A percentile compares a stretch with the other conserved stretches of the same genome.
phyloP scores from a whole-genome alignment of 2,329 filamentous ascomycete genomes.

The Salinomyces thailandicus region DNA sequence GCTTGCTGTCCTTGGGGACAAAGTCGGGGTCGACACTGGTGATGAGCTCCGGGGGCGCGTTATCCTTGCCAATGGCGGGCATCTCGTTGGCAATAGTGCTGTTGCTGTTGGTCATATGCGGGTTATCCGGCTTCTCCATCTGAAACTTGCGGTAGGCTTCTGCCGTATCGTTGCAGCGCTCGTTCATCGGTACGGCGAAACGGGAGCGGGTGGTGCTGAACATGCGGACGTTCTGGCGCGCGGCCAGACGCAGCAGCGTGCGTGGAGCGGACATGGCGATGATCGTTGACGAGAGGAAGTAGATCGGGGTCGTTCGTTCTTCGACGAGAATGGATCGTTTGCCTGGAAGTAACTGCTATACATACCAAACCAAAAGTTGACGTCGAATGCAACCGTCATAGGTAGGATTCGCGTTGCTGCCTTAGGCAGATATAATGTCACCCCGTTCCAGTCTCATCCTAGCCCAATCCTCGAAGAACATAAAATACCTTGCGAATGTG shows the following conservation, averaged over 20 bases:
- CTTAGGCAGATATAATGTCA: no score
- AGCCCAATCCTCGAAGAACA: no score
- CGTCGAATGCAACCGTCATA: no score
- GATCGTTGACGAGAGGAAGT: no score
- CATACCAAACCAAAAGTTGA: no score
- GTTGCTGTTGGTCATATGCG: conserved; percentile 53
- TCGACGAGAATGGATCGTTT: no score
- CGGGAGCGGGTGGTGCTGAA: conserved; percentile 29
- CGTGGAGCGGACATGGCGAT: conserved; percentile 1
- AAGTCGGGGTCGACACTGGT: conserved; percentile 47
- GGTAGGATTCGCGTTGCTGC: no score
- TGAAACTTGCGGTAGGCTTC: conserved; percentile 47
- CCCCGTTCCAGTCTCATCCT: no score
- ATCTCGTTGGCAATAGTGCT: conserved; percentile 54
- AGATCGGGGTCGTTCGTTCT: no score
- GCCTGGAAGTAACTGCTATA: no score
- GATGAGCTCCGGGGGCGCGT: conserved; percentile 50
- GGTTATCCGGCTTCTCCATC: conserved; percentile 48
- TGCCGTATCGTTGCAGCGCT: conserved; percentile 43
- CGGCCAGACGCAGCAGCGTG: conserved; percentile 3
- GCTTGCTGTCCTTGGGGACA: conserved; percentile 48
- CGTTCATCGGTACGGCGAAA: conserved; percentile 31
- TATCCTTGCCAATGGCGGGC: conserved; percentile 47
- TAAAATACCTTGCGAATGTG: no score
- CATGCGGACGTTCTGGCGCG: conserved; percentile 19